A percentile compares a stretch with the other conserved stretches of the same genome.
phyloP scores from a whole-genome alignment of 306 rosid genomes.

The Quercus suber region DNA sequence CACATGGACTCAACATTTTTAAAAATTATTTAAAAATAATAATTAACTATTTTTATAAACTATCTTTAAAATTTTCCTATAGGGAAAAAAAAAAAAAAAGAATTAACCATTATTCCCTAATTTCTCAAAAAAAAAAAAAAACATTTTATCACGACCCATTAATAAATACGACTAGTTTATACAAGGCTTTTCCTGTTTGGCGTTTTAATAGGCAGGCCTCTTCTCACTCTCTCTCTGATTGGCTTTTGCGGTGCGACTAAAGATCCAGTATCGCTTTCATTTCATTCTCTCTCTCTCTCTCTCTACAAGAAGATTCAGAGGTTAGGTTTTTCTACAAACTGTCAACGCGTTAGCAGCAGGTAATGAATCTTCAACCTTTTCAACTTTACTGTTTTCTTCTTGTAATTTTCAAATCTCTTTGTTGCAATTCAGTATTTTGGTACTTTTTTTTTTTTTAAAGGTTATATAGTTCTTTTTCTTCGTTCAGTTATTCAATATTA shows the following conservation, averaged over 20 bases:
- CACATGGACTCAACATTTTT: too few species aligned
- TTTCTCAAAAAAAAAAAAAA: too few species aligned
- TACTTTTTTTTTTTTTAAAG: background rate
- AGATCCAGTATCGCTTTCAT: constrained; percentile 11
- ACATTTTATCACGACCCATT: too few species aligned
- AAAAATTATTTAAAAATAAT: too few species aligned
- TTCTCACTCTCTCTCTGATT: too few species aligned
- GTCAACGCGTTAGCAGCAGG: background rate
- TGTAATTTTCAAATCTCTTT: too few species aligned
- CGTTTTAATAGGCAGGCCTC: background rate
- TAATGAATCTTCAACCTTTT: background rate
- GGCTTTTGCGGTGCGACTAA: background rate
- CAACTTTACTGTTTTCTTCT: too few species aligned
- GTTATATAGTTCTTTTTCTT: background rate
- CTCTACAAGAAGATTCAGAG: background rate
- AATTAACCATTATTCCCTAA: too few species aligned
- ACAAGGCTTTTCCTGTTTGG: background rate
- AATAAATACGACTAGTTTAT: too few species aligned
- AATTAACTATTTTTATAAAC: too few species aligned
- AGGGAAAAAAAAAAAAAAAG: too few species aligned
- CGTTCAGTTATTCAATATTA: background rate
- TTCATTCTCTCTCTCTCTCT: background rate
- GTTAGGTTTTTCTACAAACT: background rate
- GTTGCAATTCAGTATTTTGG: background rate
- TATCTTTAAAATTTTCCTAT: too few species aligned